phyloP scores from a whole-genome alignment of 1,284 basidiomycete species.

The Butyriboletus appendiculatus region DNA sequence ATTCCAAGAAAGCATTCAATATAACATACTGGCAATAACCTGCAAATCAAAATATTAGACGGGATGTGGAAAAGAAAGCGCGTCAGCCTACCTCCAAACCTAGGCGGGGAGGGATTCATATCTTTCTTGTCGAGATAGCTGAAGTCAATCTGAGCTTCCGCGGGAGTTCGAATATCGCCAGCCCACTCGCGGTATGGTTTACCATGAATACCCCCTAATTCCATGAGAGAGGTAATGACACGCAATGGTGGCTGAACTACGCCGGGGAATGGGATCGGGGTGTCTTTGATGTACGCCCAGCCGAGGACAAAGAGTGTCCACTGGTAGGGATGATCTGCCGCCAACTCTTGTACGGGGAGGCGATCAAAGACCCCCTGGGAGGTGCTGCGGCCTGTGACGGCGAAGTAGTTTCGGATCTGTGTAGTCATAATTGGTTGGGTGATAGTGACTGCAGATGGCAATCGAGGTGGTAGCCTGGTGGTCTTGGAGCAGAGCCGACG shows the following conservation, averaged over 20 bases:
- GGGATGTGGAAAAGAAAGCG: background rate
- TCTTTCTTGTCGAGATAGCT: slow-evolving; percentile 23
- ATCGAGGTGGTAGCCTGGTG: slow-evolving; percentile 5
- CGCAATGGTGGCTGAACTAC: slow-evolving; percentile 15
- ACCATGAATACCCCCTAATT: slow-evolving; percentile 26
- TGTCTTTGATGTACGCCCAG: slow-evolving; percentile 80
- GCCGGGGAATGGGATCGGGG: slow-evolving; percentile 15
- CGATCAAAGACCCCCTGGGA: slow-evolving; percentile 18
- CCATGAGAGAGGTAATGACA: slow-evolving; percentile 15
- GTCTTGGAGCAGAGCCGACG: background rate
- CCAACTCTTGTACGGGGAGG: slow-evolving; percentile 21
- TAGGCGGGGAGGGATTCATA: slow-evolving; percentile 21
- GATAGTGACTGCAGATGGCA: background rate
- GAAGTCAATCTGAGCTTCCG: slow-evolving; percentile 17
- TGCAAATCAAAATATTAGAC: slow-evolving; percentile 1
- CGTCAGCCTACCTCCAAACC: slow-evolving; percentile 23
- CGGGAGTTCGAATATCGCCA: slow-evolving; percentile 18
- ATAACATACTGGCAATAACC: slow-evolving; percentile 29
- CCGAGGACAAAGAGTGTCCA: slow-evolving; percentile 79
- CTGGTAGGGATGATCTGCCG: slow-evolving; percentile 41
- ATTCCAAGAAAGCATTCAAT: background rate
- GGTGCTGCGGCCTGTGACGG: slow-evolving; percentile 17
- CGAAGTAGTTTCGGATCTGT: slow-evolving; percentile 22
- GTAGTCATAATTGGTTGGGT: slow-evolving; percentile 42
- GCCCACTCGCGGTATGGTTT: slow-evolving; percentile 26